These are phyloP conservation scores for Anethum foeniculum DNA, from an alignment of 140 eudicot species.

Conservation along the genomic window DNA sequence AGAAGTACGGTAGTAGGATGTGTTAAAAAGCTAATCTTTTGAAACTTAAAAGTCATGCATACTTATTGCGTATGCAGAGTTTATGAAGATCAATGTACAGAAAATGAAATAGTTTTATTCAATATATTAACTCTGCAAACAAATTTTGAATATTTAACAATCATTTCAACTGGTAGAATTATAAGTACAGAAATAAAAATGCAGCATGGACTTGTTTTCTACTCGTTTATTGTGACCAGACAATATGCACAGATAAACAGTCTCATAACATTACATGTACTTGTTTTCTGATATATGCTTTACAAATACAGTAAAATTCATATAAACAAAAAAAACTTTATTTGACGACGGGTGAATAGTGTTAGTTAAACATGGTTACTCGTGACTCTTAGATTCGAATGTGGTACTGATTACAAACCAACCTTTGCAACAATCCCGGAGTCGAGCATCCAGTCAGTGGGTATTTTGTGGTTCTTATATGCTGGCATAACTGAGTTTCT, in stretches of 20 bases:
- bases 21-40: not conserved
- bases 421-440: constrained; percentile 24
- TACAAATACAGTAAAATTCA: not conserved
- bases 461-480: constrained; percentile 16
- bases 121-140: not conserved
- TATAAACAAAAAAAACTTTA: not conserved
- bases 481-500: constrained; percentile 20
- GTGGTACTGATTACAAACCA: not conserved
- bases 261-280: not conserved
- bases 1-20: not conserved
- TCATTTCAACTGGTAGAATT: too few species aligned
- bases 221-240: too few species aligned
- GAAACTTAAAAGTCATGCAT: too few species aligned
- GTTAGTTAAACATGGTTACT: not conserved
- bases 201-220: not conserved
- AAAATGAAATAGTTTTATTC: too few species aligned
- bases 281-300: not conserved
- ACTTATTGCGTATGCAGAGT: not conserved
- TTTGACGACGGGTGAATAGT: not conserved
- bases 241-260: too few species aligned
- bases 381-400: not conserved
- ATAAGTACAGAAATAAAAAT: too few species aligned
- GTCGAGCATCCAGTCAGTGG: constrained; percentile 33
- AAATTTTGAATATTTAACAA: too few species aligned
- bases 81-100: not conserved